Base-by-base conservation (phyloP, 139 green algal genomes). In the Cymbomonas tetramitiformis region DNA sequence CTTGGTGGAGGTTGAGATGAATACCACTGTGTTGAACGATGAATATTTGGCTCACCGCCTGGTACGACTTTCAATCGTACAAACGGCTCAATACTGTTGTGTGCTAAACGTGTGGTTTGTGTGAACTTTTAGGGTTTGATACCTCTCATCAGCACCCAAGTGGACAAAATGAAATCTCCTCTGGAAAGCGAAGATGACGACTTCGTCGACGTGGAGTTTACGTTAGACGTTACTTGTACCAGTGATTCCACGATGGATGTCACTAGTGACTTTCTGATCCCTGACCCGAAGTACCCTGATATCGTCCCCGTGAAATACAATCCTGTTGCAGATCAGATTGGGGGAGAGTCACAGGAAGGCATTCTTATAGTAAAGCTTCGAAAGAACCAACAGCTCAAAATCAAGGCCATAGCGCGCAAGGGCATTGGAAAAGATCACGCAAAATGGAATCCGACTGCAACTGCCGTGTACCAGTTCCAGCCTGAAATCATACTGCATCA, bases 11-110 rank as follows among this genome's bases (percentile, higher is more conserved):
- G 90, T 99, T 56, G 84, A 95, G 63, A 74, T 73, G 53, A 99
- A 99, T 77, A 94, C 87, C 0, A 92, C 86, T 0, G 86, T 95
- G 29, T 71, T 99, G 3, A 95, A 94, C 56, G 90, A 98, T 51
- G 90, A 98, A 67, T 97, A 95, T 62, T 61, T 98, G 15, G 86
- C 91, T 18, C 90, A 98, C 64, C 65, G 68, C 18, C 52, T 82
- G 29, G 73, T n/a, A n/a, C n/a, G n/a, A n/a, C n/a, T n/a, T n/a
- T n/a, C n/a, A n/a, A n/a, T n/a, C n/a, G n/a, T n/a, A n/a, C n/a
- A n/a, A n/a, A n/a, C n/a, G n/a, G n/a, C n/a, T n/a, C n/a, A 51
- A 65, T 4, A n/a, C 33, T 52, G 1, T 44, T 10, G 12, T 58
- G 1, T 61, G 23, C 8, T 8, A 15, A 9, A 29, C 23, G 79